Conservation (phyloP, 202 grass and related monocot genomes). For the Bolboschoenoplectus hybrid region DNA sequence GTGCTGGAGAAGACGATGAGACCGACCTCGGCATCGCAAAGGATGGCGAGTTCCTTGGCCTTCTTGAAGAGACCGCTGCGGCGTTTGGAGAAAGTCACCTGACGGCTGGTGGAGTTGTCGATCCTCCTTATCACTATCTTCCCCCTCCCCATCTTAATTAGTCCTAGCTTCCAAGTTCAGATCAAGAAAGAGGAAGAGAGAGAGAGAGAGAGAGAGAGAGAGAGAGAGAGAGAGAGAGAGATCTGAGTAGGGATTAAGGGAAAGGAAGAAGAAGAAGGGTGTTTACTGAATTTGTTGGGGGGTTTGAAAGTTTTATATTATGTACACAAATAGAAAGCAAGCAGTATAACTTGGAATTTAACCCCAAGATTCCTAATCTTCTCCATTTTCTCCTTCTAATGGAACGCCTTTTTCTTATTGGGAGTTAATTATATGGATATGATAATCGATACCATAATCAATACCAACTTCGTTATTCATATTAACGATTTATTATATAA, state of each 20-base stretch:
- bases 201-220: not conserved
- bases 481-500: too few species aligned
- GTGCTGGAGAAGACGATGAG: slow-evolving; percentile 41
- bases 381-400: too few species aligned
- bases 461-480: too few species aligned
- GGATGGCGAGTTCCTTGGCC: slow-evolving; percentile 40
- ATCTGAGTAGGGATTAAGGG: not conserved
- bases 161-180: not conserved
- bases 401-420: too few species aligned
- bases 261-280: not conserved
- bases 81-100: slow-evolving; percentile 38
- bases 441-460: too few species aligned
- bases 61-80: slow-evolving; percentile 41
- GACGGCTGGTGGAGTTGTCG: slow-evolving; percentile 37
- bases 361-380: too few species aligned
- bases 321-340: too few species aligned
- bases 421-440: too few species aligned
- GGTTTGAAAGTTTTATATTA: too few species aligned
- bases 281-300: not conserved
- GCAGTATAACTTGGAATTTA: too few species aligned
- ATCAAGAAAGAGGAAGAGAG: not conserved
- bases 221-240: not conserved
- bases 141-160: slow-evolving; percentile 34
- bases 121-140: slow-evolving; percentile 43
- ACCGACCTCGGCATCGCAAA: slow-evolving; percentile 42